These are phyloP conservation scores for Salix purpurea DNA, from an alignment of 345 rosid species.

Conservation along the genomic window DNA sequence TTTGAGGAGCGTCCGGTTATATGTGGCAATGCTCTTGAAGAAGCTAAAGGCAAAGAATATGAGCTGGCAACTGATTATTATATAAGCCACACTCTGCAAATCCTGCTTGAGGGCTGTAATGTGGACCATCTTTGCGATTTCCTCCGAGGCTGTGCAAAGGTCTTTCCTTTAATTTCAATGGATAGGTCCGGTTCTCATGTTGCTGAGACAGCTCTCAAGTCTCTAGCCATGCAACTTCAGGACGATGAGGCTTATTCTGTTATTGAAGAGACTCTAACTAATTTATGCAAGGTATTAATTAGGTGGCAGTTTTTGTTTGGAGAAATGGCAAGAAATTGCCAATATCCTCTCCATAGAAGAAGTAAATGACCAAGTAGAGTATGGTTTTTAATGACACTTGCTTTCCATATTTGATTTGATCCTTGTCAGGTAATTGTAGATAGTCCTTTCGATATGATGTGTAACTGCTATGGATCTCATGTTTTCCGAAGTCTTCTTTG, in stretches of 20 bases:
- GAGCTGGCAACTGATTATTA: constrained; percentile 89
- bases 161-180: constrained; percentile 80
- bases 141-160: constrained; percentile 49
- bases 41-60: constrained; percentile 74
- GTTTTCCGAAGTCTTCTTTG: constrained; percentile 91
- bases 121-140: constrained; percentile 80
- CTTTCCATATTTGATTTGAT: not conserved
- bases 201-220: constrained; percentile 88
- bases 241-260: constrained; percentile 55
- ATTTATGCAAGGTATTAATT: constrained; percentile 69
- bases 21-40: constrained; percentile 82
- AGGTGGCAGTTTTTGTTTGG: not conserved
- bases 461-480: constrained; percentile 83
- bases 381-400: not conserved
- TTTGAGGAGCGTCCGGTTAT: constrained; percentile 68
- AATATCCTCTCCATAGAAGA: not conserved
- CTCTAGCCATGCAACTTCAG: constrained; percentile 63
- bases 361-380: not conserved
- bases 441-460: constrained; percentile 61
- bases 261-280: constrained; percentile 61
- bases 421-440: constrained; percentile 54
- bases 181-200: constrained; percentile 96
- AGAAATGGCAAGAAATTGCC: too few species aligned
- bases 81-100: constrained; percentile 76
- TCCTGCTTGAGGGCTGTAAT: constrained; percentile 80